A percentile compares a stretch with the other conserved stretches of the same genome.
Evolutionary conservation across 1,284 basidiomycete genomes (phyloP).

Genomic region (Exobasidium cylindrosporum): DNA sequence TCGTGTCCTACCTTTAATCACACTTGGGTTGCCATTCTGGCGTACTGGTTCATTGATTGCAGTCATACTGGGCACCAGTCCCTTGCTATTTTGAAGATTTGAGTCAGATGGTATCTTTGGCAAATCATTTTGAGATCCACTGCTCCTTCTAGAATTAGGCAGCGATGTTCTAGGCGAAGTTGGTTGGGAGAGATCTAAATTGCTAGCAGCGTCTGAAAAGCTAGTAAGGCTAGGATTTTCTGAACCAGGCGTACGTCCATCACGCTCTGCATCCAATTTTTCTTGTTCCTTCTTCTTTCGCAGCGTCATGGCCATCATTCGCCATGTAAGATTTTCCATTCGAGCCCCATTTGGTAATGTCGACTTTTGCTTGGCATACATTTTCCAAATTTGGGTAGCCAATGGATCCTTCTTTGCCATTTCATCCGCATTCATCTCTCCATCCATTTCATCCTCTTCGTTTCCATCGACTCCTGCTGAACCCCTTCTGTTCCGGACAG

Average conservation of each 20-base stretch:
- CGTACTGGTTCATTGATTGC: conserved; percentile 18
- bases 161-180: conserved; percentile 14
- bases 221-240: neutral
- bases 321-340: conserved; percentile 97
- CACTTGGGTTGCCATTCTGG: neutral
- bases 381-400: conserved; percentile 93
- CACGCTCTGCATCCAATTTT: conserved; percentile 26
- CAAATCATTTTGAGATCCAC: conserved; percentile 26
- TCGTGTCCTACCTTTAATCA: conserved; percentile 57
- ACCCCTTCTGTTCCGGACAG: conserved; percentile 16
- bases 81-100: conserved; percentile 1
- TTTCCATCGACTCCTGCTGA: conserved; percentile 34
- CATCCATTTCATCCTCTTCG: conserved; percentile 22
- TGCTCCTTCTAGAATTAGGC: conserved; percentile 20
- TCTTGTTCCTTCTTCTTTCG: conserved; percentile 68
- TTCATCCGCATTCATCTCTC: conserved; percentile 43
- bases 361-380: conserved; percentile 85
- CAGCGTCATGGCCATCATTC: conserved; percentile 92
- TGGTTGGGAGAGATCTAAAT: neutral
- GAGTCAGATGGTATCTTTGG: neutral
- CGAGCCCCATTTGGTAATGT: conserved; percentile 83
- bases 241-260: neutral
- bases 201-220: conserved; percentile 4
- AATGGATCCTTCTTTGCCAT: conserved; percentile 72
- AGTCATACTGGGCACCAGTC: conserved; percentile 23